These are phyloP conservation scores for Tolypocladium paradoxum DNA, from an alignment of 2,329 filamentous ascomycete species.

Conservation along the genomic window DNA sequence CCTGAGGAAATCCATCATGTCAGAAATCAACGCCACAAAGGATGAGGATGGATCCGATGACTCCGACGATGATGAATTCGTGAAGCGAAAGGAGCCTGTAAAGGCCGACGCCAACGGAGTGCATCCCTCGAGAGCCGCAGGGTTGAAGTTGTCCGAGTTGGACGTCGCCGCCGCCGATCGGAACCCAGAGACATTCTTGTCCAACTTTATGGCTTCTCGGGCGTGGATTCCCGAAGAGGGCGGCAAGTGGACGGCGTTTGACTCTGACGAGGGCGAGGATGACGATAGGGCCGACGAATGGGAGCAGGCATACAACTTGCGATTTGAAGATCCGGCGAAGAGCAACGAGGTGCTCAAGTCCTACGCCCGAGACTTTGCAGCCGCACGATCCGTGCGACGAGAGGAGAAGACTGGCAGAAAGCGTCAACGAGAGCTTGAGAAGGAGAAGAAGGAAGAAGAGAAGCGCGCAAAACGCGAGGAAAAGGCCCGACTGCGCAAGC, in stretches of 20 bases:
- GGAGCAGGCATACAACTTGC: conserved; percentile 88
- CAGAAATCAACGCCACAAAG: conserved; percentile 63
- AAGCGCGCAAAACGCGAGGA: conserved; percentile 69
- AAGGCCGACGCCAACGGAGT: conserved; percentile 31
- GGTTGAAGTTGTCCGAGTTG: conserved; percentile 39
- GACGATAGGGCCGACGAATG: conserved; percentile 73
- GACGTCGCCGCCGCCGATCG: conserved; percentile 71
- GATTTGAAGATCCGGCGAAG: conserved; percentile 85
- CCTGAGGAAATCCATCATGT: conserved; percentile 65
- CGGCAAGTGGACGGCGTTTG: conserved; percentile 66
- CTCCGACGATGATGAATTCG: conserved; percentile 52
- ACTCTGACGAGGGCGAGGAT: conserved; percentile 85
- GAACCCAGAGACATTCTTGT: conserved; percentile 86
- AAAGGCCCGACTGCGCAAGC: conserved; percentile 69
- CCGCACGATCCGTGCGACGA: conserved; percentile 72
- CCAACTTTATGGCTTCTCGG: conserved; percentile 85
- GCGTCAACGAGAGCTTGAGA: conserved; percentile 68
- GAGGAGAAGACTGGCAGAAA: conserved; percentile 71
- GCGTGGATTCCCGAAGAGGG: conserved; percentile 71
- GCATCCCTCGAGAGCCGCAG: conserved; percentile 43
- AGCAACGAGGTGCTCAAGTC: conserved; percentile 81
- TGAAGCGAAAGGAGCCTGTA: conserved; percentile 57
- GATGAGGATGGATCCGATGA: conserved; percentile 34
- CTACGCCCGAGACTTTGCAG: conserved; percentile 78
- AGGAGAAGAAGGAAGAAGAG: conserved; percentile 66